Base-by-base conservation (phyloP, 2,329 filamentous ascomycete genomes). In the Aspergillus sergii region DNA sequence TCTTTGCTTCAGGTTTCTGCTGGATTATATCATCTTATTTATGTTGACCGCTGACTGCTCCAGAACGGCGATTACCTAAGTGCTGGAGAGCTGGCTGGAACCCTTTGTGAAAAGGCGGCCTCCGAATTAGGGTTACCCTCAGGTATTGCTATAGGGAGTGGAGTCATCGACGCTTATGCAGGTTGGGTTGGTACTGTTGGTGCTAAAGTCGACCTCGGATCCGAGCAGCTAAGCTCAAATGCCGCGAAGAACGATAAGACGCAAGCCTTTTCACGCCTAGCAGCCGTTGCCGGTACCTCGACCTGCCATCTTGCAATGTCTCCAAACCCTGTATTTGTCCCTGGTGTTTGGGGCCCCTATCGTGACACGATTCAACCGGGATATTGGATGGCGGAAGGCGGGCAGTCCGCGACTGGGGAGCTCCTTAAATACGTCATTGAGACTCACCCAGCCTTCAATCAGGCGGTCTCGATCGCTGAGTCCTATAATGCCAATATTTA, bases 121-220 rank as follows among this genome's bases (percentile, higher is more conserved):
- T 80, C 84, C 55, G 91, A 97, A 68, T 88, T 99, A 64, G 94
- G 95, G 9, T 85, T 99, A 3, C 90, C 90, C 6, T 84, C 90
- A 23, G 94, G 94, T 45, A 95, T 97, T 70, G 93, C 95, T 21
- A 91, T 99, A 60, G 95, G 95, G 59, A 96, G 93, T 73, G 94
- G 94, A 78, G 95, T 99, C 67, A 99, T 99, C 74, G 95, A 99
- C 77, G 95, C 95, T 21, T 99, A 99, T 73, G 95, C 95, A 64
- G 95, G 95, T 67, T 99, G 95, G 95, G 95, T 99, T 70, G 95
- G 95, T 65, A 98, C 95, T 1, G 95, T 99, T n/a, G 95, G 95
- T 63, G 94, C 95, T 64, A 97, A 97, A 79, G 92, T 97, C 71
- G 86, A 93, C 68, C 86, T 96, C 19, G 84, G 85, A 46, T 81